Conservation (phyloP, 331 rosid genomes). For the Quercus tomentella region DNA sequence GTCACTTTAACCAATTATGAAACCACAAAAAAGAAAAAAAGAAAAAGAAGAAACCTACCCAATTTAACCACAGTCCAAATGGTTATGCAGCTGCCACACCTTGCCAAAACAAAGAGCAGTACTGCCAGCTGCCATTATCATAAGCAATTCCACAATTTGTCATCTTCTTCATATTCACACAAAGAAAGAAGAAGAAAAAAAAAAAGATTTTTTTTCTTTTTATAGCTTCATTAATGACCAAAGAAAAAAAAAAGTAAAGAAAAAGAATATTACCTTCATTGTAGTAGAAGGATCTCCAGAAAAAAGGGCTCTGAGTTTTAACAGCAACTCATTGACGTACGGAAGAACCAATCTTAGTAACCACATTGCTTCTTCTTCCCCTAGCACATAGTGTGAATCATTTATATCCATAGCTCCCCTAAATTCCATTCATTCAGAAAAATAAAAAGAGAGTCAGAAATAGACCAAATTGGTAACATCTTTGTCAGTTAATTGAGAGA, state of each 20-base stretch:
- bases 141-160: neutral
- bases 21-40: neutral
- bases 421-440: conserved; percentile 10
- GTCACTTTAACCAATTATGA: too few species aligned
- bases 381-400: conserved; percentile 48
- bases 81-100: conserved; percentile 85
- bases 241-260: neutral
- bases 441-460: conserved; percentile 1
- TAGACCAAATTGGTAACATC: neutral
- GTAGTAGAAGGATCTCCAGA: conserved; percentile 93
- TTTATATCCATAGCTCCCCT: conserved; percentile 53
- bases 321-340: conserved; percentile 65
- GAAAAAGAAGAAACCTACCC: conserved; percentile 34
- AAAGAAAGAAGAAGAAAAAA: neutral
- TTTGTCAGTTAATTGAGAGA: neutral
- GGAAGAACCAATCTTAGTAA: conserved; percentile 70
- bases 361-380: conserved; percentile 89
- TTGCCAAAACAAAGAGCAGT: conserved; percentile 83
- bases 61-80: conserved; percentile 82
- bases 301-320: conserved; percentile 72
- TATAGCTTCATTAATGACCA: neutral
- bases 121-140: conserved; percentile 70
- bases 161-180: neutral
- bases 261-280: conserved; percentile 53
- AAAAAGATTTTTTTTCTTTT: neutral